Evolutionary conservation across 2,329 filamentous ascomycete genomes (phyloP), one percentile per base, ranked within the genome.

Genomic region (Zelopaecilomyces penicillatus): DNA sequence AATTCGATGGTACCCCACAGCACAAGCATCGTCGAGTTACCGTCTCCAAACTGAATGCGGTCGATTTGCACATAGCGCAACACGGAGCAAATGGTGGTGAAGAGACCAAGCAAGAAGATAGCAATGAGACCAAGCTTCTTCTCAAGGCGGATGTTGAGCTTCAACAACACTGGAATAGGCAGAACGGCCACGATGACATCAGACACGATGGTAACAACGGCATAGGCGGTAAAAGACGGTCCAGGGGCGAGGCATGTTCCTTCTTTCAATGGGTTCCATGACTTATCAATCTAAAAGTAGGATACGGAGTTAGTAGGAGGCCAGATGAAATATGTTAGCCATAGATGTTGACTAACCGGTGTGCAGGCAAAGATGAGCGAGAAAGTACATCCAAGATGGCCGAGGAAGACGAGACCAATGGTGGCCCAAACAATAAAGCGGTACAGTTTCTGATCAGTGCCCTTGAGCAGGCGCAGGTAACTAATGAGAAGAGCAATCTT

Each of bases 1-100:
- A 78, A 74, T 54, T 78, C 75, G 44, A 78, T 72, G 2, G 69
- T 72, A 4, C 75, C 75, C 74, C 74, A 78, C 0, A 78, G 59
- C 1, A 78, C 65, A 8, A 78, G 61, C 68, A 75, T 73, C 4
- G 75, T 77, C 0, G 74, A 76, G 51, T 76, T 74, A 6, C 74
- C 72, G 33, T 76, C 71, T 2, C 70, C 71, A 9, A 61, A 58
- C 11, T 71, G 68, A 34, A 78, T 73, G 0, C 66, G 60, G 48
- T 69, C 57, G 47, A 78, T 77, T 50, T 77, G 71, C 0, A 65
- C 59, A 46, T 76, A 70, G 9, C 75, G 67, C 43, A 78, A 56
- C 44, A 77, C 65, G 3, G 73, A 76, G 53, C 74, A 78, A 6
- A 77, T 45, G 0, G 74, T 78, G 0, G 74, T 78, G 52, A 78